Evolutionary conservation across 345 rosid species (phyloP), one percentile per base, ranked within the genome.

Genomic region (Populus pruinosa): DNA sequence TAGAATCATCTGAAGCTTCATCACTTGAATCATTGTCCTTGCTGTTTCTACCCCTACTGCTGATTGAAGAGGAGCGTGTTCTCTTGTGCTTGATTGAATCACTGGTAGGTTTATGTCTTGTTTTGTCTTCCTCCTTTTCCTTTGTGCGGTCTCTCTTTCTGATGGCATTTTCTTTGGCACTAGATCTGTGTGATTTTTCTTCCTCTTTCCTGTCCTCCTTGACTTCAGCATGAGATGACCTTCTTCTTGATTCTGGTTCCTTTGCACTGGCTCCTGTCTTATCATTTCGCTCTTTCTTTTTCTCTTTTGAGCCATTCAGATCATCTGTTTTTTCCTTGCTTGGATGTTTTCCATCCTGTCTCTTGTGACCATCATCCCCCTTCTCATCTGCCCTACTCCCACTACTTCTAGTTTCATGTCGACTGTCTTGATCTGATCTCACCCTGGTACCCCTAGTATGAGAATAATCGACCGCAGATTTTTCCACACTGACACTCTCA

Each of bases 1-100:
- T 85, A 70, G 98, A 90, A 84, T 88, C 91, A 76, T 92, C 88
- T 76, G 97, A 94, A 69, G 86, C 80, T 79, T 88, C 94, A 79
- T 90, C 88, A 72, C 86, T 88, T 29, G 94, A 89, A 78, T 74
- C 86, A 79, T 77, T 85, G 27, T 90, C 91, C 83, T 86, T 91
- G 77, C 85, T 86, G 80, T 73, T 79, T 84, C 86, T 87, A 59
- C 83, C 90, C 82, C 86, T 80, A 69, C 85, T 86, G 86, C 90
- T 83, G 61, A 80, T 72, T 76, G 96, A 87, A 64, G 94, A 85
- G 63, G 97, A 89, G 18, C 83, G 87, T 78, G 89, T 87, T 89
- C 91, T 89, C 87, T 86, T 90, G 69, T 89, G 87, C 83, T 87
- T 87, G 88, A 87, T 83, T 4, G 93, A 83, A 69, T 89, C 97